A percentile compares a stretch with the other conserved stretches of the same genome.
phyloP scores from a whole-genome alignment of 495 filamentous ascomycete genomes.

The Lindgomyces ingoldianus region DNA sequence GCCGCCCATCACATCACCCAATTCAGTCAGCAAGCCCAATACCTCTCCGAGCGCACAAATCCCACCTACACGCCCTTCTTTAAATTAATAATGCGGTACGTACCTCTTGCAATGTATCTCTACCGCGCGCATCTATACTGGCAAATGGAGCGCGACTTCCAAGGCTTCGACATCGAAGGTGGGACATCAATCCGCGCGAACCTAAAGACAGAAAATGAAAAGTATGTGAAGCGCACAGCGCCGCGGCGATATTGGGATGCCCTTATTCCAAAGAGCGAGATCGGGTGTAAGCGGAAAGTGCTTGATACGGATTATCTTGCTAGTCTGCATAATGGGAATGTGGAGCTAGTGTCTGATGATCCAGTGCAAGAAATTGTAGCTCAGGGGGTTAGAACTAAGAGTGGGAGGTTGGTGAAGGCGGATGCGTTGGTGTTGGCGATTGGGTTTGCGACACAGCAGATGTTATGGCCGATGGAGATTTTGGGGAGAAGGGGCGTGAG shows the following conservation, averaged over 20 bases:
- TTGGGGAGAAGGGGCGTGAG: slow-evolving; percentile 29
- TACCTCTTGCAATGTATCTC: slow-evolving; percentile 39
- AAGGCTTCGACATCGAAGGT: slow-evolving; percentile 37
- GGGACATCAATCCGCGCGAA: slow-evolving; percentile 29
- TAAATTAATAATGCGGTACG: slow-evolving; percentile 38
- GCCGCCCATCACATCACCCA: slow-evolving; percentile 37
- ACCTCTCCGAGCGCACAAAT: slow-evolving; percentile 37
- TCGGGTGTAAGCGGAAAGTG: slow-evolving; percentile 43
- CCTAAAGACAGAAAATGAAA: slow-evolving; percentile 34
- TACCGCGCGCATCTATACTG: slow-evolving; percentile 39
- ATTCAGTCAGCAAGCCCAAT: slow-evolving; percentile 39
- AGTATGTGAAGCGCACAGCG: slow-evolving; percentile 38
- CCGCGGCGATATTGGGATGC: slow-evolving; percentile 40
- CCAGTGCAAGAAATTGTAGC: slow-evolving; percentile 32
- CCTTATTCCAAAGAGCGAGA: slow-evolving; percentile 38
- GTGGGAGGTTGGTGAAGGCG: slow-evolving; percentile 33
- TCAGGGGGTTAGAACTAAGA: slow-evolving; percentile 30
- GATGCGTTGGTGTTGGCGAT: slow-evolving; percentile 43
- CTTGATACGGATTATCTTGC: slow-evolving; percentile 41
- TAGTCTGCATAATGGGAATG: slow-evolving; percentile 37
- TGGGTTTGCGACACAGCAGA: slow-evolving; percentile 40
- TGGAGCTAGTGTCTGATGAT: slow-evolving; percentile 39
- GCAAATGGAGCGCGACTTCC: slow-evolving; percentile 41
- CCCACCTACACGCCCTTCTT: slow-evolving; percentile 36
- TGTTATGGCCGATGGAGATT: slow-evolving; percentile 43